Percentiles rank a stretch among this genome's conserved stretches.
Evolutionary conservation across 2,329 filamentous ascomycete genomes (phyloP).

Genomic region (Rasamsonia emersonii): DNA sequence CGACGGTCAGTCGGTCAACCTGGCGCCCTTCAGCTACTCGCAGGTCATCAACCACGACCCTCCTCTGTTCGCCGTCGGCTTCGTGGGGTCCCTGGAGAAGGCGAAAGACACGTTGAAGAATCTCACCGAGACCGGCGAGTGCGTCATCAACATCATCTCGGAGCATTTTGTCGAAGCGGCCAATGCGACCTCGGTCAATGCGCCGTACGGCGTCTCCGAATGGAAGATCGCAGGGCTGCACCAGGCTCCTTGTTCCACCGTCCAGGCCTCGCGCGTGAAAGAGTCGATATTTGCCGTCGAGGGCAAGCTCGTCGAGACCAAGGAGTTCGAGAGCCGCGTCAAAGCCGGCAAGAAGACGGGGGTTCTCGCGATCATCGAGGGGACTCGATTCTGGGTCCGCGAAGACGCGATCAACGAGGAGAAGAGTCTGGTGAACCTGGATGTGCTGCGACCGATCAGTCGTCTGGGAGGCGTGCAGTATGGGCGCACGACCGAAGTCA

Average conservation of each 20-base stretch:
- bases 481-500: constrained; percentile 56
- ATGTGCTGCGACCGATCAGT: constrained; percentile 65
- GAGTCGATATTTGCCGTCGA: constrained; percentile 81
- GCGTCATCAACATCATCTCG: constrained; percentile 75
- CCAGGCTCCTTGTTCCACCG: constrained; percentile 52
- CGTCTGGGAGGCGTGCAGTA: constrained; percentile 84
- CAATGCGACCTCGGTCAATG: constrained; percentile 66
- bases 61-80: constrained; percentile 65
- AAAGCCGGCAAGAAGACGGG: constrained; percentile 66
- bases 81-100: constrained; percentile 46
- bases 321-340: constrained; percentile 68
- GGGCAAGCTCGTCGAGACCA: constrained; percentile 61
- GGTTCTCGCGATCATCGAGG: constrained; percentile 70
- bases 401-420: constrained; percentile 82
- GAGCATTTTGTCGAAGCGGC: constrained; percentile 81
- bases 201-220: constrained; percentile 66
- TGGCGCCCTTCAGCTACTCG: constrained; percentile 84
- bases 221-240: constrained; percentile 74
- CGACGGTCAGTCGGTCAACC: constrained; percentile 61
- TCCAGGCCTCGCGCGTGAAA: constrained; percentile 63
- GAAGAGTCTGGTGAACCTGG: constrained; percentile 63
- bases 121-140: constrained; percentile 61
- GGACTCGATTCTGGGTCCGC: constrained; percentile 76
- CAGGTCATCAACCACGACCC: constrained; percentile 79
- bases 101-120: constrained; percentile 77